Base-by-base conservation (phyloP, 2,329 filamentous ascomycete species). In the Colletotrichum sp. region DNA sequence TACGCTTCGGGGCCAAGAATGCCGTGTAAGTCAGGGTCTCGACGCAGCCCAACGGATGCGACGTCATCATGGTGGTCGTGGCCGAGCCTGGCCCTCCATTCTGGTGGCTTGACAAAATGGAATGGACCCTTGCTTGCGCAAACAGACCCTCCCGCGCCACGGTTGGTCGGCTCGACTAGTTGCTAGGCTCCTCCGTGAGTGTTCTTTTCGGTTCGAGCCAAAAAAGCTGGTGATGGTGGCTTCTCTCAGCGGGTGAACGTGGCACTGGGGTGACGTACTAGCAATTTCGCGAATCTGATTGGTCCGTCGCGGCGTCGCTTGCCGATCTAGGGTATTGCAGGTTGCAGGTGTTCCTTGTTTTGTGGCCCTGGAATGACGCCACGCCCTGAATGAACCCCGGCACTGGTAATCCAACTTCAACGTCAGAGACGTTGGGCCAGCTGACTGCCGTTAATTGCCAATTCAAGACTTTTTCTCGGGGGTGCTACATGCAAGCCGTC, bases 11-110 rank as follows among this genome's bases (percentile, higher is more conserved):
- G 48, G 39, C 60, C 71, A 75, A 71, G 66, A 71, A 65, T 70
- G 36, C 66, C 52, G 66, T 71, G 64, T 69, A 76, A 76, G 70
- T 76, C 65, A 76, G 70, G 70, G 65, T 60, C 70, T 60, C 18
- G 32, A 71, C 30, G 69, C 39, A 73, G 64, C 39, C 70, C 55
- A 52, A 60, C 56, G 65, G 48, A 18, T 75, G 61, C 74, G 60
- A 76, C 74, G 71, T 76, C 74, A 76, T 76, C 64, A 69, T 34
- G 13, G 61, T 76, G 66, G 70, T 52, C 74, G 27, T n/a, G 55
- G 27, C 55, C 34, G n/a, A 58, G 65, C 16, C 28, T 30, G 60
- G 70, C n/a, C 22, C 52, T 62, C 36, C n/a, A 25, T 22, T 30
- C 52, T 66, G 39, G 61, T 64, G 66, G 71, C 60, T 66, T 76